Percentiles rank a stretch among this genome's conserved stretches.
Conservation (phyloP, 345 rosid species). For the Pelargonium nanum region DNA sequence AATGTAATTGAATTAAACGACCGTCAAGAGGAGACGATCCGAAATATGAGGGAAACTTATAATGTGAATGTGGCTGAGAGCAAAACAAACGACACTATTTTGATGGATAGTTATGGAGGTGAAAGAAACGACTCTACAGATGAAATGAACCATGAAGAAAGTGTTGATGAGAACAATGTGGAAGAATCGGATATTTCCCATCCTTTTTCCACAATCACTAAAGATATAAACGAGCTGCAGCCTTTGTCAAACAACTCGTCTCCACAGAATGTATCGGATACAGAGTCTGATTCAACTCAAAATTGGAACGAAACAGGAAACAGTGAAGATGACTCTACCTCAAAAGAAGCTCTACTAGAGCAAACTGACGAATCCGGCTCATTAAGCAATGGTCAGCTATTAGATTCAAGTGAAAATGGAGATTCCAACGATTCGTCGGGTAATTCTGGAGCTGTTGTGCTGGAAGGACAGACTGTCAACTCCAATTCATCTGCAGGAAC, state of each 20-base stretch:
- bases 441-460: conserved; percentile 14
- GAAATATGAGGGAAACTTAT: conserved; percentile 21
- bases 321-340: conserved; percentile 18
- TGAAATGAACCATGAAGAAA: conserved; percentile 12
- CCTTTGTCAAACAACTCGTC: not conserved
- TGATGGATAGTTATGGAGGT: too few species aligned
- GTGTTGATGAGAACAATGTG: conserved; percentile 16
- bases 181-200: too few species aligned
- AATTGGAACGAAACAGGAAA: conserved; percentile 18
- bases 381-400: conserved; percentile 31
- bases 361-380: conserved; percentile 35
- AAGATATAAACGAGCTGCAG: conserved; percentile 14
- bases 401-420: conserved; percentile 27
- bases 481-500: conserved; percentile 6
- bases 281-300: conserved; percentile 11
- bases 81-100: too few species aligned
- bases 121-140: conserved; percentile 16
- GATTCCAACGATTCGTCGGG: conserved; percentile 19
- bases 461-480: conserved; percentile 17
- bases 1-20: conserved; percentile 17
- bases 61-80: too few species aligned
- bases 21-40: conserved; percentile 27
- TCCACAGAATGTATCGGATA: conserved; percentile 14
- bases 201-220: too few species aligned
- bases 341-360: conserved; percentile 22